phyloP scores from a whole-genome alignment of 768 basidiomycete genomes.

The Pleurotus cornucopiae region DNA sequence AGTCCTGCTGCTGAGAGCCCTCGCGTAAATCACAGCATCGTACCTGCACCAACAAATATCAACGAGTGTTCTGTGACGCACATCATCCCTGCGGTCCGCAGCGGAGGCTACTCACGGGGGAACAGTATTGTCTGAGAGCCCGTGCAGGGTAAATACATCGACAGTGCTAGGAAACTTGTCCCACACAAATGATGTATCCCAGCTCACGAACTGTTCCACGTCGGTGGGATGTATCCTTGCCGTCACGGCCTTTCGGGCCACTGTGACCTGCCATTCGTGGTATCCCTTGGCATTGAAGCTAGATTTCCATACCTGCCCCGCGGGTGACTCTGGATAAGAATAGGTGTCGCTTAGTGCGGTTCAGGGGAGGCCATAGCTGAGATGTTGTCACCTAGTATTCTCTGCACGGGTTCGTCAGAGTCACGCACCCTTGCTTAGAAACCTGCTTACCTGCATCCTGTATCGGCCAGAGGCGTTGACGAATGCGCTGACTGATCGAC shows the following conservation, averaged over 20 bases:
- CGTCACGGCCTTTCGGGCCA: constrained; percentile 57
- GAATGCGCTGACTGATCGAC: constrained; percentile 50
- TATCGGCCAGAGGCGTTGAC: constrained; percentile 78
- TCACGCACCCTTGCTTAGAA: neutral
- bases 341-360: constrained; percentile 6
- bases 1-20: constrained; percentile 47
- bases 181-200: constrained; percentile 69
- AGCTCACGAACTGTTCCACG: constrained; percentile 54
- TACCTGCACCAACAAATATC: constrained; percentile 37
- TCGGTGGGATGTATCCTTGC: constrained; percentile 56
- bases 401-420: constrained; percentile 22
- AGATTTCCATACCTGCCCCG: constrained; percentile 37
- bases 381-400: constrained; percentile 36
- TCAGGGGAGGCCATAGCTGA: constrained; percentile 8
- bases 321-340: constrained; percentile 22
- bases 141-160: constrained; percentile 77
- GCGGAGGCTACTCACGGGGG: constrained; percentile 50
- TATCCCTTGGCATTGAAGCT: constrained; percentile 55
- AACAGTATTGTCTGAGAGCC: constrained; percentile 63
- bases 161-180: constrained; percentile 55
- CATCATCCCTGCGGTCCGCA: neutral
- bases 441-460: constrained; percentile 62
- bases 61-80: neutral
- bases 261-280: constrained; percentile 57
- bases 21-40: constrained; percentile 68